A percentile compares a stretch with the other conserved stretches of the same genome.
phyloP scores from a whole-genome alignment of 1,139 yeast species.

The Lodderomyces parapsilosis region DNA sequence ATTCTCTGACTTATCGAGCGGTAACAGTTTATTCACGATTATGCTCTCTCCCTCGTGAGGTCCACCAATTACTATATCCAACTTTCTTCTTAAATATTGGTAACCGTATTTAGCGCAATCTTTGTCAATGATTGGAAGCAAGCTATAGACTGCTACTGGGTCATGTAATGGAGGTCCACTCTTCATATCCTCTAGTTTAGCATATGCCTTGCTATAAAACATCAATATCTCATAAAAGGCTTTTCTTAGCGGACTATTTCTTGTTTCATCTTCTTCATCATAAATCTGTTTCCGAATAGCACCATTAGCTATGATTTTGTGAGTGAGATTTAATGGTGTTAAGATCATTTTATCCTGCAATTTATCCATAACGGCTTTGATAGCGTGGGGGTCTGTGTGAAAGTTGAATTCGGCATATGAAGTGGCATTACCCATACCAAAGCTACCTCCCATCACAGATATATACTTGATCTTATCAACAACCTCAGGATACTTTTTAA shows the following conservation, averaged over 20 bases:
- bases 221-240: constrained; percentile 57
- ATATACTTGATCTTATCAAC: constrained; percentile 46
- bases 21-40: constrained; percentile 25
- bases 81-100: constrained; percentile 26
- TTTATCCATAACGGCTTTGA: constrained; percentile 52
- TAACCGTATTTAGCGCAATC: constrained; percentile 29
- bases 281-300: constrained; percentile 36
- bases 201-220: constrained; percentile 40
- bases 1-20: constrained; percentile 25
- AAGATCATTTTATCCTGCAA: constrained; percentile 48
- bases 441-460: constrained; percentile 78
- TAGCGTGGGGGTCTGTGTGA: constrained; percentile 75
- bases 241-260: constrained; percentile 37
- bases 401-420: constrained; percentile 77
- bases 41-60: constrained; percentile 34
- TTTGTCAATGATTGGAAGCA: constrained; percentile 46
- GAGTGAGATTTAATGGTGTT: constrained; percentile 71
- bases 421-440: constrained; percentile 47
- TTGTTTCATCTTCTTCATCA: constrained; percentile 12
- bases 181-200: constrained; percentile 37
- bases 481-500: constrained; percentile 52
- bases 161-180: constrained; percentile 82
- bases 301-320: constrained; percentile 59
- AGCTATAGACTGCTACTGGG: constrained; percentile 66
- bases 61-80: constrained; percentile 29